phyloP scores from a whole-genome alignment of 169 alveolate genomes.

The Cryptosporidium muris region DNA sequence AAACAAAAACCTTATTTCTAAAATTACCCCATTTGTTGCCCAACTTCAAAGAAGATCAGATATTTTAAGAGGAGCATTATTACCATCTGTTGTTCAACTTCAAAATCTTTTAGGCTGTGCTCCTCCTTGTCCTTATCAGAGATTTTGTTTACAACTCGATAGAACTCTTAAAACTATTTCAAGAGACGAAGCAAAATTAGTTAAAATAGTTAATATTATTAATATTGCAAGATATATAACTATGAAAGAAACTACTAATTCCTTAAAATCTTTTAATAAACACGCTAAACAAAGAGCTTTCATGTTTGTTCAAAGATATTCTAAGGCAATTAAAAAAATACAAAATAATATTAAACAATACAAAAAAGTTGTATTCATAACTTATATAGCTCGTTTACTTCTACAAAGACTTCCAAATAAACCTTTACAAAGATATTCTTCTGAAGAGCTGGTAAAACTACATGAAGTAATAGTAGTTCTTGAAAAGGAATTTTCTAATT shows the following conservation, averaged over 20 bases:
- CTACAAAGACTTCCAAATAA: slow-evolving; percentile 45
- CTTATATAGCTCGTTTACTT: slow-evolving; percentile 13
- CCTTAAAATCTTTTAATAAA: slow-evolving; percentile 25
- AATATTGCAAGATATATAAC: slow-evolving; percentile 58
- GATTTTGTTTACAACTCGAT: slow-evolving; percentile 48
- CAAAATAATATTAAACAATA: slow-evolving; percentile 24
- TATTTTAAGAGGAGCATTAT: slow-evolving; percentile 44
- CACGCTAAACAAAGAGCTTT: slow-evolving; percentile 54
- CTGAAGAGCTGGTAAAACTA: slow-evolving; percentile 15
- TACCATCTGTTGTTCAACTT: slow-evolving; percentile 39
- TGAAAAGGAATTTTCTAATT: slow-evolving; percentile 10
- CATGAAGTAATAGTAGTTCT: slow-evolving; percentile 13
- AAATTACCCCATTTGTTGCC: background rate
- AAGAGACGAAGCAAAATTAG: slow-evolving; percentile 22
- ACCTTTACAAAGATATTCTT: slow-evolving; percentile 2
- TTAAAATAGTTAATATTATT: slow-evolving; percentile 30
- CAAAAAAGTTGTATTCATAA: slow-evolving; percentile 21
- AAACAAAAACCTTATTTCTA: background rate
- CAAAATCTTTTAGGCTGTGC: slow-evolving; percentile 56
- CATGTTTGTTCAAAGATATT: slow-evolving; percentile 42
- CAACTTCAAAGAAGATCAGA: background rate
- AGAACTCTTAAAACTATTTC: slow-evolving; percentile 33
- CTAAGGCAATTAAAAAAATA: slow-evolving; percentile 8
- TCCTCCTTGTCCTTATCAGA: slow-evolving; percentile 35
- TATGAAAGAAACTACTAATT: slow-evolving; percentile 44